Percentiles rank a stretch among this genome's conserved stretches.
These are phyloP conservation scores for Hypoxylon perforatum DNA, from an alignment of 495 filamentous ascomycete species.

Conservation along the genomic window DNA sequence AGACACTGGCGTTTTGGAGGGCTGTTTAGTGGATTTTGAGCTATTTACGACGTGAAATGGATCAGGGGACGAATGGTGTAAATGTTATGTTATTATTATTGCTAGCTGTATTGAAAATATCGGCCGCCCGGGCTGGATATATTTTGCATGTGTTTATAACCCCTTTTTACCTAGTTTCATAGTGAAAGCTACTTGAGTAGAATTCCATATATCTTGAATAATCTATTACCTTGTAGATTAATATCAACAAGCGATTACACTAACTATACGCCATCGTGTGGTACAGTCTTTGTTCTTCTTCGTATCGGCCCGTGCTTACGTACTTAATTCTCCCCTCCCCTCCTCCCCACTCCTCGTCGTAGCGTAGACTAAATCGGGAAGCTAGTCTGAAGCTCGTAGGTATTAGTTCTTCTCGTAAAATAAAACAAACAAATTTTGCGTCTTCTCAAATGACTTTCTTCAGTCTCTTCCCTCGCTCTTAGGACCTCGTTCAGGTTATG, in stretches of 20 bases:
- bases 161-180: no score
- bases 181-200: not conserved
- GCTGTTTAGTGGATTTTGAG: not conserved
- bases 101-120: constrained; percentile 10
- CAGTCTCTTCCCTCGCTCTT: not conserved
- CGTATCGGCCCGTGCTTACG: not conserved
- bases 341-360: constrained; percentile 5
- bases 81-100: not conserved
- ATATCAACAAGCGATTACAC: constrained; percentile 11
- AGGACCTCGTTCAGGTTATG: not conserved
- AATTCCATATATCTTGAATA: no score
- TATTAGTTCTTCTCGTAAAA: constrained; percentile 7
- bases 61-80: constrained; percentile 1
- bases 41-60: not conserved
- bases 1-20: not conserved
- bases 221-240: constrained; percentile 13
- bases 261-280: no score
- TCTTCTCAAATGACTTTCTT: not conserved
- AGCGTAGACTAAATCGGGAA: constrained; percentile 37
- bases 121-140: not conserved
- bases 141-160: not conserved
- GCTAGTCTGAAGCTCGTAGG: constrained; percentile 1
- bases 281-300: no score
- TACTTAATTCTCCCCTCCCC: no score
- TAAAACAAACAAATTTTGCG: constrained; percentile 11